Percentiles rank a stretch among this genome's conserved stretches.
Evolutionary conservation across 495 filamentous ascomycete genomes (phyloP).

Genomic region (Aspergillus baeticus): DNA sequence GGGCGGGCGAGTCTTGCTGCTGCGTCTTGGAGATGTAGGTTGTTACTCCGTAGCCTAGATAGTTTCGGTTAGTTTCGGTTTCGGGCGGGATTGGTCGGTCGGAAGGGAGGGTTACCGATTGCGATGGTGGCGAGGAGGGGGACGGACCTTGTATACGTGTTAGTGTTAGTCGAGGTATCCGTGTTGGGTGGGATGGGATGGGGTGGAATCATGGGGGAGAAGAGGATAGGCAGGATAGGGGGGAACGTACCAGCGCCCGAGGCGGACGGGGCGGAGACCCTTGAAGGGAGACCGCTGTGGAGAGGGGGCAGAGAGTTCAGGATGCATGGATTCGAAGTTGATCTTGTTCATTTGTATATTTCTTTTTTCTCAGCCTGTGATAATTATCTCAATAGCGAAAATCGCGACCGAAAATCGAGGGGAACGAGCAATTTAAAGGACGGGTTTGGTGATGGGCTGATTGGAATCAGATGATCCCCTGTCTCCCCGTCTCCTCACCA

Average conservation of each 20-base stretch:
- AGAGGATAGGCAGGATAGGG: too few relatives aligned
- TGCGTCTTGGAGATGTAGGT: constrained; percentile 24
- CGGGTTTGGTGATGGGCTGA: too few relatives aligned
- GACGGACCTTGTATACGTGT: constrained; percentile 25
- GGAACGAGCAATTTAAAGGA: too few relatives aligned
- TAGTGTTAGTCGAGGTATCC: neutral
- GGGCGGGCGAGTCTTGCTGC: constrained; percentile 2
- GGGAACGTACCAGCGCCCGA: constrained; percentile 7
- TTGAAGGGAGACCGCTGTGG: constrained; percentile 5
- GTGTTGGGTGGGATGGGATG: neutral
- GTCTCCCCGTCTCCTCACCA: too few relatives aligned
- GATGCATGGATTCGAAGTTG: neutral
- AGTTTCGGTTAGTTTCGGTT: neutral
- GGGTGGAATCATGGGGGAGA: neutral
- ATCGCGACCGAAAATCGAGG: too few relatives aligned
- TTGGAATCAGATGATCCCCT: too few relatives aligned
- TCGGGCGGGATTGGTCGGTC: neutral
- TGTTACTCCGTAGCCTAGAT: constrained; percentile 32
- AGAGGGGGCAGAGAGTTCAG: neutral
- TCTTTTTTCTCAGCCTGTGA: neutral
- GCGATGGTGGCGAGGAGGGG: constrained; percentile 32
- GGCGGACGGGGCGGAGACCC: neutral
- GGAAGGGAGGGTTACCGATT: constrained; percentile 24
- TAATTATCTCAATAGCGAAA: too few relatives aligned
- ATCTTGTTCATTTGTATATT: neutral